Base-by-base conservation (phyloP, 805 yeast genomes). In the Pachysolen tannophilus region DNA sequence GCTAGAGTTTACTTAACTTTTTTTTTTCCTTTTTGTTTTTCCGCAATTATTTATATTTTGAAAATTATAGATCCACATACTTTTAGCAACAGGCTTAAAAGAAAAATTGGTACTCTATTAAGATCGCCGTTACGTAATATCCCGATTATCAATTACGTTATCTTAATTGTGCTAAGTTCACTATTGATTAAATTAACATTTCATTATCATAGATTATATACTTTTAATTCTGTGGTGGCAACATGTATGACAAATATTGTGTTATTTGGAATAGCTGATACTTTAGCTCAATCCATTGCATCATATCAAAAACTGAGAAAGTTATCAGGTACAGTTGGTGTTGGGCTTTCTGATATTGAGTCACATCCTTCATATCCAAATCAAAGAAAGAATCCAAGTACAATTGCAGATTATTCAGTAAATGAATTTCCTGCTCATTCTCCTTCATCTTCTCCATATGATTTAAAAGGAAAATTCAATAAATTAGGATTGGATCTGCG, bases 221-320 rank as follows among this genome's bases (percentile, higher is more conserved):
- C 71, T 41, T 65, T 60, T 38, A 74, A 76, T 32, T 78, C 92
- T 2, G 56, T 86, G 20, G 53, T 80, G n/a, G 85, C 96, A 11
- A 83, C 87, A 25, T 72, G 85, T 39, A 72, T 78, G 17, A 80
- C 96, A 1, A 90, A 90, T 50, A 58, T 83, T 20, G 76, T 88
- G 4, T 62, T 90, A 5, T 84, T 78, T 53, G 96, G 95, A 0
- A 76, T 86, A n/a, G 87, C 97, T 0, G 97, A 90, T 53, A 75
- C 88, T 0, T 52, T 88, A 42, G 97, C 97, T 0, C 97, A 90
- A 55, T 69, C 82, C 3, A 63, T 86, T 4, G 49, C 72, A 3
- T 53, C 59, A 1, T 50, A 44, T 30, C 37, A 39, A 18, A 42
- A 10, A 8, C 21, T 11, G 14, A 13, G 13, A 7, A 9, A 21